Conservation (phyloP, 1,139 yeast species). For the Yamadazyma epiphylla region DNA sequence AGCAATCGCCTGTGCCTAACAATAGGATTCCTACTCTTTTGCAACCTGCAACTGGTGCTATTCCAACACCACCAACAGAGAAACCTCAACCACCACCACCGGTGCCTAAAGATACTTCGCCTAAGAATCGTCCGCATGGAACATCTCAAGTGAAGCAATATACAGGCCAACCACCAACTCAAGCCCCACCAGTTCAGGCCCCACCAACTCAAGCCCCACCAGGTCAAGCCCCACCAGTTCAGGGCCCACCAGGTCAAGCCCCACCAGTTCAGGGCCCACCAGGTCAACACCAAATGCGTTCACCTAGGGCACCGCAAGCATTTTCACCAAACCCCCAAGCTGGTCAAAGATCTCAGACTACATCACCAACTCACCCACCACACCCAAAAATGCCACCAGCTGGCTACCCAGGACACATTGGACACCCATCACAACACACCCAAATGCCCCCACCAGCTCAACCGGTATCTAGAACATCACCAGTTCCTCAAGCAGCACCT, state of each 20-base stretch:
- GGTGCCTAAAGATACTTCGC: neutral
- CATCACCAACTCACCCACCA: slow-evolving; percentile 2
- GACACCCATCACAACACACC: slow-evolving; percentile 6
- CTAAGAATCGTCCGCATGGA: slow-evolving; percentile 1
- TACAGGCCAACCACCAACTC: slow-evolving; percentile 3
- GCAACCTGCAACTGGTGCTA: neutral
- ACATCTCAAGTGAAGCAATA: slow-evolving; percentile 1
- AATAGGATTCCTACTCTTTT: neutral
- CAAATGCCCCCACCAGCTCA: slow-evolving; percentile 7
- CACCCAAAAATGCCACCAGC: too few species aligned
- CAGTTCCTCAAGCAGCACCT: neutral
- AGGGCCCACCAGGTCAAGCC: slow-evolving; percentile 2
- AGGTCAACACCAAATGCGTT: neutral
- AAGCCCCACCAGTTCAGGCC: slow-evolving; percentile 1
- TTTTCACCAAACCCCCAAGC: neutral
- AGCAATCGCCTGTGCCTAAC: neutral
- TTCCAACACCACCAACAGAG: slow-evolving; percentile 1
- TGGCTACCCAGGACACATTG: slow-evolving; percentile 3
- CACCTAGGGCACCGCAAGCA: slow-evolving; percentile 1
- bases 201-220: slow-evolving; percentile 5
- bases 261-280: slow-evolving; percentile 2
- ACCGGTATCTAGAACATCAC: neutral
- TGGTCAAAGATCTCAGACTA: slow-evolving; percentile 3
- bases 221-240: slow-evolving; percentile 8
- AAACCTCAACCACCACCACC: neutral